Base-by-base conservation (phyloP, 306 rosid species). In the Urtica urens region DNA sequence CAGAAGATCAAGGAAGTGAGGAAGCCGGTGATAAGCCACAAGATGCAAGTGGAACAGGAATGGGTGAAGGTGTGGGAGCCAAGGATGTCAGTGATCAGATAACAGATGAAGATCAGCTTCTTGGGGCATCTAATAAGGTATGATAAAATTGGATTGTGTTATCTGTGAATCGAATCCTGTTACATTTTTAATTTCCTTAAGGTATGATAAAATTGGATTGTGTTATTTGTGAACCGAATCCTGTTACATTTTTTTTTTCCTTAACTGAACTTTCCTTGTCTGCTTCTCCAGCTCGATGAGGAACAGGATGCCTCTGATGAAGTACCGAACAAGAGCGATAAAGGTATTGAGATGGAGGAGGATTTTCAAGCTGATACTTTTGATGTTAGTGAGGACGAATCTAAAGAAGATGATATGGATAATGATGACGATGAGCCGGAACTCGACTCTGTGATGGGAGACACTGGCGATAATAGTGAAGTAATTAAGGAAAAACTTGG, bases 41-140 rank as follows among this genome's bases (percentile, higher is more conserved):
- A 62, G 93, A 77, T 39, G 80, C 65, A 41, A 65, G 50, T 55
- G 96, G 94, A 53, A 87, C 84, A 5, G 96, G 94, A 41, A 79
- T 87, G 90, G 94, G 90, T 20, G 96, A 82, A 54, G 96, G 96
- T 58, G 71, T 58, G 2, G 96, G 96, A 54, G 15, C 55, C 63
- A 79, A 75, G 10, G 96, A 87, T 72, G 92, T 87, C 55, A 87
- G 94, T 57, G 94, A 90, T 51, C 90, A 81, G 76, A 84, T 90
- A 38, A 65, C 78, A 3, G 84, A 90, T 61, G 94, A 84, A 77
- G 95, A 84, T 73, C 97, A 90, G 75, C 64, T 88, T 56, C 78
- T 74, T 60, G 94, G 80, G 54, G 66, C 76, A 30, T 59, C 57
- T 31, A 86, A 79, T 28, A 83, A 79, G 95, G 97, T 90, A 63